Evolutionary conservation across 805 yeast species (phyloP).

Genomic region (Teunomyces lycoperdinae): DNA sequence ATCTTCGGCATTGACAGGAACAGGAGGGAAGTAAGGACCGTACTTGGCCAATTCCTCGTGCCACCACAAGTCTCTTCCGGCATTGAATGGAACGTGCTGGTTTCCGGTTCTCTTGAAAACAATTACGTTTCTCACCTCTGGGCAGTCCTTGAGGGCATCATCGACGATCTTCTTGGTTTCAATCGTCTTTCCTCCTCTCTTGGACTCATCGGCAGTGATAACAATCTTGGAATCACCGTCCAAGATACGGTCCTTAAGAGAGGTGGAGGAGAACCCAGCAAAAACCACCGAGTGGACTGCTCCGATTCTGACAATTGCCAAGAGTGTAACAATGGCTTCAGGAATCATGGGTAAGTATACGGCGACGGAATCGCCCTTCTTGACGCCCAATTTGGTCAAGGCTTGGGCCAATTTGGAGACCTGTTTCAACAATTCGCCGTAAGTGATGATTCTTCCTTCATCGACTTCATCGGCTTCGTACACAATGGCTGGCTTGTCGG

Average conservation of each 20-base stretch:
- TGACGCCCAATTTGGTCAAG: constrained; percentile 78
- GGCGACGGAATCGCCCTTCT: constrained; percentile 95
- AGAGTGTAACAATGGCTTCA: constrained; percentile 89
- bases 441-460: constrained; percentile 72
- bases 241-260: constrained; percentile 83
- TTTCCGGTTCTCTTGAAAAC: constrained; percentile 88
- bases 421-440: constrained; percentile 79
- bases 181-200: constrained; percentile 92
- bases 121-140: constrained; percentile 75
- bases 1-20: constrained; percentile 86
- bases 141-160: constrained; percentile 79
- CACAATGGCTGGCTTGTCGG: constrained; percentile 78
- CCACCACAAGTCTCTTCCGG: constrained; percentile 93
- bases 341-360: constrained; percentile 97
- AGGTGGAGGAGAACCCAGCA: constrained; percentile 95
- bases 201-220: constrained; percentile 93
- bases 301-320: constrained; percentile 91
- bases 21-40: constrained; percentile 84
- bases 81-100: constrained; percentile 64
- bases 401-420: constrained; percentile 87
- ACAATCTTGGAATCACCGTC: constrained; percentile 85
- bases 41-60: constrained; percentile 81
- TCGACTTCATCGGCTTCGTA: constrained; percentile 92
- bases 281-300: constrained; percentile 95
- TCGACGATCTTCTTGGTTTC: constrained; percentile 93